Conservation (phyloP, 2,329 filamentous ascomycete genomes). For the Phyllosticta capitalensis region DNA sequence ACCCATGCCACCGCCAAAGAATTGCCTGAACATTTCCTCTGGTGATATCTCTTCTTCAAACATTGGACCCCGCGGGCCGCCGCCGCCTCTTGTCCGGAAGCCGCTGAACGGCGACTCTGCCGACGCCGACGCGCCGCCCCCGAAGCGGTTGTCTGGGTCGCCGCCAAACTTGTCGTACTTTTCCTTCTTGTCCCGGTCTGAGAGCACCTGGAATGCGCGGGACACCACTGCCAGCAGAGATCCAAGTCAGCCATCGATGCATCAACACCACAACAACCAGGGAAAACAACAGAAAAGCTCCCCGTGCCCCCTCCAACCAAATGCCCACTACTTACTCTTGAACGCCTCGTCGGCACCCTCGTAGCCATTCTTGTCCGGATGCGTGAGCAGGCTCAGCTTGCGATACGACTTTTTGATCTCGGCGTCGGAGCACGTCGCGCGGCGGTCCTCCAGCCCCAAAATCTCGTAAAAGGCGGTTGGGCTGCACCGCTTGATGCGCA, state of each 20-base stretch:
- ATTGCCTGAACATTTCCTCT: slow-evolving; percentile 93
- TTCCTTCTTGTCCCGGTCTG: slow-evolving; percentile 84
- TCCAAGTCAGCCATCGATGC: background rate
- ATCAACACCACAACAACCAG: background rate
- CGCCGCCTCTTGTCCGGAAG: slow-evolving; percentile 44
- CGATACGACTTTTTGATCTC: slow-evolving; percentile 98
- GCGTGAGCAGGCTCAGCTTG: slow-evolving; percentile 85
- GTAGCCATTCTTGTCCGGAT: slow-evolving; percentile 98
- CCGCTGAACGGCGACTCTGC: slow-evolving; percentile 56
- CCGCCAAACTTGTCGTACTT: slow-evolving; percentile 84
- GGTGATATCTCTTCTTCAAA: slow-evolving; percentile 91
- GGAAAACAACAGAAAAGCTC: background rate
- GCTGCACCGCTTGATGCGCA: slow-evolving; percentile 76
- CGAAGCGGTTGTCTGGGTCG: slow-evolving; percentile 84
- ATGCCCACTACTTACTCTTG: slow-evolving; percentile 53
- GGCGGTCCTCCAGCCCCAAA: slow-evolving; percentile 58
- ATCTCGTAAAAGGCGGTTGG: slow-evolving; percentile 95
- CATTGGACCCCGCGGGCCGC: slow-evolving; percentile 47
- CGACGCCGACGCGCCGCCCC: slow-evolving; percentile 50
- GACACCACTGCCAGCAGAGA: slow-evolving; percentile 58
- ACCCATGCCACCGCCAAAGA: slow-evolving; percentile 69
- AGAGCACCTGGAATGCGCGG: slow-evolving; percentile 83
- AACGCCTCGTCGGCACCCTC: slow-evolving; percentile 94
- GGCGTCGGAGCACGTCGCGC: slow-evolving; percentile 58
- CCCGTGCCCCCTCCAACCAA: background rate